phyloP scores from a whole-genome alignment of 1,284 basidiomycete genomes.

The Ceratobasidium papillatum region DNA sequence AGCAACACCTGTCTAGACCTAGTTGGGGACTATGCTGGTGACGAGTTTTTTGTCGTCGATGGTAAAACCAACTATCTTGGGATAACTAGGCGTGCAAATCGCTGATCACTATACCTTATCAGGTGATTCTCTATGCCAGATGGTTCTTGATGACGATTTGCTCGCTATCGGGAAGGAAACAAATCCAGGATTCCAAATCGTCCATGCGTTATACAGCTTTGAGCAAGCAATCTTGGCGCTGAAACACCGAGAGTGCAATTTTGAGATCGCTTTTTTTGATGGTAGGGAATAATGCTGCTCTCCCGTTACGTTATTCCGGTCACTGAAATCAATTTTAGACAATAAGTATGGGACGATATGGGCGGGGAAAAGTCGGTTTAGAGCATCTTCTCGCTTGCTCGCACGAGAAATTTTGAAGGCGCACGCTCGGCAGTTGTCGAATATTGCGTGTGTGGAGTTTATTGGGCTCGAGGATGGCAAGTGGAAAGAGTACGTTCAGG shows the following conservation, averaged over 20 bases:
- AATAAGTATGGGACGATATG: slow-evolving; percentile 56
- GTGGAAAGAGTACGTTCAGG: slow-evolving; percentile 60
- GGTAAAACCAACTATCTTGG: slow-evolving; percentile 54
- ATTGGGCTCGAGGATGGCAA: slow-evolving; percentile 55
- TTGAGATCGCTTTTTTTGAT: slow-evolving; percentile 71
- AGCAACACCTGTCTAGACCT: slow-evolving; percentile 66
- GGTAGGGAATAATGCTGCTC: slow-evolving; percentile 55
- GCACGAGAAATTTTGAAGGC: slow-evolving; percentile 62
- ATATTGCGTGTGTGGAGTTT: slow-evolving; percentile 56
- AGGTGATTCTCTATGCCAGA: slow-evolving; percentile 71
- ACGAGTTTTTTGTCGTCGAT: slow-evolving; percentile 71
- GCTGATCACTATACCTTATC: neutral
- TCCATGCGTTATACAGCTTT: slow-evolving; percentile 66
- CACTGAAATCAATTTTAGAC: slow-evolving; percentile 49
- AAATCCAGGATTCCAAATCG: slow-evolving; percentile 66
- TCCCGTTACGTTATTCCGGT: neutral
- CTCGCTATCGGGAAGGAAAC: slow-evolving; percentile 60
- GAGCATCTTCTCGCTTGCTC: slow-evolving; percentile 59
- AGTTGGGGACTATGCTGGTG: slow-evolving; percentile 72
- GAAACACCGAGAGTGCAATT: slow-evolving; percentile 60
- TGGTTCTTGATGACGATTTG: slow-evolving; percentile 65
- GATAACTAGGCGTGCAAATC: neutral
- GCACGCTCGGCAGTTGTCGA: slow-evolving; percentile 57
- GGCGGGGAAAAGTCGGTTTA: slow-evolving; percentile 53
- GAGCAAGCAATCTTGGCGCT: slow-evolving; percentile 64